Conservation (phyloP, 2,329 filamentous ascomycete genomes). For the Fusarium albidum region DNA sequence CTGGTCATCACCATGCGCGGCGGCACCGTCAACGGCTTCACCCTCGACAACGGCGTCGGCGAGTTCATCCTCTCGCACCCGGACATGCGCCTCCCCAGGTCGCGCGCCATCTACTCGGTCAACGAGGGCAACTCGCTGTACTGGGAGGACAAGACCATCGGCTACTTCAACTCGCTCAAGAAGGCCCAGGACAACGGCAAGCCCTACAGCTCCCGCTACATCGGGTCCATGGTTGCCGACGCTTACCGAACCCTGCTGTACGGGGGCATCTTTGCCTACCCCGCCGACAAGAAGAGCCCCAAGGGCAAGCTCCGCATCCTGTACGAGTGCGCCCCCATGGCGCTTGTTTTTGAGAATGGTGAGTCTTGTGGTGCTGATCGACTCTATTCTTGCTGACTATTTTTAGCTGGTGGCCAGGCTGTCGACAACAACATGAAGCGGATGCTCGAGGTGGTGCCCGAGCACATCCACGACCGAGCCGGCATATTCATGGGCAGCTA, state of each 20-base stretch:
- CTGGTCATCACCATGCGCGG: slow-evolving; percentile 97
- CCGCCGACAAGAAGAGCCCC: slow-evolving; percentile 95
- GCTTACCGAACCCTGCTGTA: slow-evolving; percentile 96
- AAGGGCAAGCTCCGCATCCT: slow-evolving; percentile 98
- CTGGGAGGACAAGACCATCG: slow-evolving; percentile 88
- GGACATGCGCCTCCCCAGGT: slow-evolving; percentile 85
- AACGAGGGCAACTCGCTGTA: slow-evolving; percentile 99
- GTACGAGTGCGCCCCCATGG: slow-evolving; percentile 99
- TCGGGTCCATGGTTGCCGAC: slow-evolving; percentile 98
- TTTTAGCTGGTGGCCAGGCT: slow-evolving; percentile 85
- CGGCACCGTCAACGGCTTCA: slow-evolving; percentile 95
- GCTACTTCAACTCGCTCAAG: slow-evolving; percentile 92
- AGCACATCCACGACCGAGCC: slow-evolving; percentile 93
- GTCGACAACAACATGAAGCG: slow-evolving; percentile 90
- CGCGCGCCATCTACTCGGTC: slow-evolving; percentile 91
- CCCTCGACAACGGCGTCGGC: slow-evolving; percentile 92
- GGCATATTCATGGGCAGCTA: slow-evolving; percentile 97
- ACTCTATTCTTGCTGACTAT: slow-evolving; percentile 39
- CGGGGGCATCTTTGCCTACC: slow-evolving; percentile 97
- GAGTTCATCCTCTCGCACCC: slow-evolving; percentile 99
- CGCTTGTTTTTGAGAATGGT: slow-evolving; percentile 99
- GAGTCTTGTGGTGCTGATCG: slow-evolving; percentile 46
- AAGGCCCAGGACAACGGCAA: slow-evolving; percentile 77
- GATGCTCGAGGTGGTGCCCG: slow-evolving; percentile 88
- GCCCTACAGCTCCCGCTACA: slow-evolving; percentile 95